A percentile compares a stretch with the other conserved stretches of the same genome.
phyloP scores from a whole-genome alignment of 2,329 filamentous ascomycete species.

The Aureobasidium sp. region DNA sequence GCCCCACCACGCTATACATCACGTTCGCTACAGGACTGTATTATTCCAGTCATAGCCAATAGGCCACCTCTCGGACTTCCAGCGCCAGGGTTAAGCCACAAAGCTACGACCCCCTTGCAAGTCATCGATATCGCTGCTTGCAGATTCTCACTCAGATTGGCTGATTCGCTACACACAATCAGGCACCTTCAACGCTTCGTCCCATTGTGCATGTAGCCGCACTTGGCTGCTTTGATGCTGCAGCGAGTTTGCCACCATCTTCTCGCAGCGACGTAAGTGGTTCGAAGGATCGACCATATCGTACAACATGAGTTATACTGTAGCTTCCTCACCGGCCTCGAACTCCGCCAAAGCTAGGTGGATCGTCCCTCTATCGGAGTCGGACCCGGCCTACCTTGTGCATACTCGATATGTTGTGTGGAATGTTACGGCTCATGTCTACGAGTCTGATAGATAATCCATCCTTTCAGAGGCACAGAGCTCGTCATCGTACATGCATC shows the following conservation, averaged over 20 bases:
- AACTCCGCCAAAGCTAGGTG: background rate
- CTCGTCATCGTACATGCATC: background rate
- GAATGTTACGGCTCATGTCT: background rate
- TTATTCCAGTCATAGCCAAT: background rate
- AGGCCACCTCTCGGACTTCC: background rate
- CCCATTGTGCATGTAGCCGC: background rate
- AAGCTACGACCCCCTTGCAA: background rate
- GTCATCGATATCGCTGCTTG: conserved; percentile 1
- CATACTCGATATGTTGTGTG: background rate
- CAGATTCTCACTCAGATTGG: background rate
- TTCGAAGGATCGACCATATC: background rate
- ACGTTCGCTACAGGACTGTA: background rate
- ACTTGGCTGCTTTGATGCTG: background rate
- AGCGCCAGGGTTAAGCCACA: background rate
- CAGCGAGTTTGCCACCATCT: background rate
- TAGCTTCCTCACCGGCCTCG: background rate
- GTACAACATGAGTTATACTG: background rate
- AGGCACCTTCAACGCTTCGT: background rate
- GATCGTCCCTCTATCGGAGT: background rate
- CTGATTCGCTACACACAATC: background rate
- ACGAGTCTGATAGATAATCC: background rate
- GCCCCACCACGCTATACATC: background rate
- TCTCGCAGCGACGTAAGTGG: background rate
- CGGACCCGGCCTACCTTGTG: background rate
- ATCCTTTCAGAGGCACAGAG: background rate